These are phyloP conservation scores for Zopfia rhizophila DNA, from an alignment of 2,329 filamentous ascomycete genomes.

Conservation along the genomic window DNA sequence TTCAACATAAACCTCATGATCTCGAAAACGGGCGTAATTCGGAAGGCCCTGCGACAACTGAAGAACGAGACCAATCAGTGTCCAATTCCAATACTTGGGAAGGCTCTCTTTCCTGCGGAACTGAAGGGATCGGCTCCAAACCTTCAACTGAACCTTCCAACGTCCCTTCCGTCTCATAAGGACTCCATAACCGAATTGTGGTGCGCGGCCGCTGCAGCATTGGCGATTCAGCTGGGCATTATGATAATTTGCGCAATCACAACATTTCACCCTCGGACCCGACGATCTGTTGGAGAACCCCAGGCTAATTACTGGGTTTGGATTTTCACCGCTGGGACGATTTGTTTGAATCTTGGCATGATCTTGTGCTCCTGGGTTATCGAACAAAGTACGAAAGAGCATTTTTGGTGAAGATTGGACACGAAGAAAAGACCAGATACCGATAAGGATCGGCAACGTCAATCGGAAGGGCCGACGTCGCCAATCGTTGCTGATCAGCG, in stretches of 20 bases:
- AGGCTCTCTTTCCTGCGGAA: not conserved
- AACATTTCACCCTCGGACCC: not conserved
- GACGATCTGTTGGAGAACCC: not conserved
- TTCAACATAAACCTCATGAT: too few species aligned
- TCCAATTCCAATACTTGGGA: not conserved
- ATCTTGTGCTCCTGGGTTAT: slow-evolving; percentile 11
- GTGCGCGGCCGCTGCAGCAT: slow-evolving; percentile 1
- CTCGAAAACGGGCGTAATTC: not conserved
- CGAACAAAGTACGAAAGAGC: slow-evolving; percentile 7
- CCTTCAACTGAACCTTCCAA: slow-evolving; percentile 8
- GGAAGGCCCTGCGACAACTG: not conserved
- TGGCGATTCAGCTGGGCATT: slow-evolving; percentile 1
- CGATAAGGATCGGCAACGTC: not conserved
- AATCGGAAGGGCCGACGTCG: not conserved
- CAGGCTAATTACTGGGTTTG: not conserved
- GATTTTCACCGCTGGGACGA: slow-evolving; percentile 2
- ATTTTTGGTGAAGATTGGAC: slow-evolving; percentile 3
- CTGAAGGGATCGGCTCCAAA: slow-evolving; percentile 7
- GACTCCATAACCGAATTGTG: slow-evolving; percentile 5
- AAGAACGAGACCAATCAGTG: not conserved
- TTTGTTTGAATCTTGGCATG: slow-evolving; percentile 7
- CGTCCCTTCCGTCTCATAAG: not conserved
- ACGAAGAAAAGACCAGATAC: not conserved
- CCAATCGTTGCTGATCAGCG: too few species aligned
- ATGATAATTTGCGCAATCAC: not conserved